Conservation (phyloP, 177 flowering plant genomes). For the Tripterygium wilfordii region DNA sequence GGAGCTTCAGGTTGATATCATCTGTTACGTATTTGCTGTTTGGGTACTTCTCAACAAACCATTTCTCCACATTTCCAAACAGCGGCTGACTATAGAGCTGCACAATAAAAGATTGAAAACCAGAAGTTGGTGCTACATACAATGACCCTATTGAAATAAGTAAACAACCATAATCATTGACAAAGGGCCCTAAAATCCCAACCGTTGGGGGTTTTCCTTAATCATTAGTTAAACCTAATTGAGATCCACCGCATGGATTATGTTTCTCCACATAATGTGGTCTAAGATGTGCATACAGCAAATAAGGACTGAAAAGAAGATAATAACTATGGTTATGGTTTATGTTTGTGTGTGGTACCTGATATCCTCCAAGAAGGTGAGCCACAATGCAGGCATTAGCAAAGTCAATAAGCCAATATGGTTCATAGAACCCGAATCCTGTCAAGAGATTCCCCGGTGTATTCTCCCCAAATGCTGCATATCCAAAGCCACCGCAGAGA, state of each 20-base stretch:
- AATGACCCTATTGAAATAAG: too few relatives aligned
- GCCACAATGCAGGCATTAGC: constrained; percentile 75
- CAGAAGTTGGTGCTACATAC: too few relatives aligned
- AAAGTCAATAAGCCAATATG: constrained; percentile 67
- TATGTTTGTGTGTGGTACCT: constrained; percentile 29
- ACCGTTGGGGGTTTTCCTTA: too few relatives aligned
- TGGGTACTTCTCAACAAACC: constrained; percentile 38
- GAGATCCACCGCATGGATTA: too few relatives aligned
- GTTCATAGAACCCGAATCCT: constrained; percentile 69
- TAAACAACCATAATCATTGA: too few relatives aligned
- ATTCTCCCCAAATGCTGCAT: constrained; percentile 70
- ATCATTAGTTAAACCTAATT: too few relatives aligned
- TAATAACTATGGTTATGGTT: too few relatives aligned
- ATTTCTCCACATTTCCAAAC: constrained; percentile 51
- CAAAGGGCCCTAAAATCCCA: too few relatives aligned
- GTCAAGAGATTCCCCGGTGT: constrained; percentile 77
- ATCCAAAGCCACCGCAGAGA: constrained; percentile 81
- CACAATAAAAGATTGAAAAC: too few relatives aligned
- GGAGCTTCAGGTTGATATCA: constrained; percentile 16
- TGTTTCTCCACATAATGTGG: too few relatives aligned
- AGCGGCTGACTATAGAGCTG: constrained; percentile 73
- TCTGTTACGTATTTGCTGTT: constrained; percentile 37
- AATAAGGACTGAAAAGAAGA: too few relatives aligned
- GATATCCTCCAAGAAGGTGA: constrained; percentile 84
- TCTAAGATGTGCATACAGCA: too few relatives aligned